Percentiles rank a stretch among this genome's conserved stretches.
These are phyloP conservation scores for Vitellaria paradoxa DNA, from an alignment of 179 eudicot species.

Conservation along the genomic window DNA sequence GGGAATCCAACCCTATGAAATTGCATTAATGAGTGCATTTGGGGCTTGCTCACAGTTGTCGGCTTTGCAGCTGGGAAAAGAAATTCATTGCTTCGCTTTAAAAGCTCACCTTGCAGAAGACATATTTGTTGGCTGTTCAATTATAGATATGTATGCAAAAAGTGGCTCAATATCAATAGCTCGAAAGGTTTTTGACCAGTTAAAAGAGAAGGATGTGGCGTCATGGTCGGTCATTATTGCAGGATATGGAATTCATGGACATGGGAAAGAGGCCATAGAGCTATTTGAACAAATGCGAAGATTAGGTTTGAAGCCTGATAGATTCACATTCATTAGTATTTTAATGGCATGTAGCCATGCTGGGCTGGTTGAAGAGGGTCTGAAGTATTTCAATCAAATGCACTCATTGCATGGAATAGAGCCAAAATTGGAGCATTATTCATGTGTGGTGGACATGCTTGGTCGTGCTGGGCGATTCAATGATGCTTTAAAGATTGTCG, in stretches of 20 bases:
- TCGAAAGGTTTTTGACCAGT: conserved; percentile 40
- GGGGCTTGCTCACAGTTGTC: conserved; percentile 64
- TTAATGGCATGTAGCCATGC: conserved; percentile 66
- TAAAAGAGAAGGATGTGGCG: conserved; percentile 36
- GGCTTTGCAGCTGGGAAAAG: conserved; percentile 53
- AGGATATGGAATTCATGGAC: conserved; percentile 72
- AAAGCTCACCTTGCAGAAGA: conserved; percentile 44
- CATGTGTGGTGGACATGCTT: conserved; percentile 79
- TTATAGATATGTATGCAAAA: conserved; percentile 80
- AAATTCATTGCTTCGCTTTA: conserved; percentile 58
- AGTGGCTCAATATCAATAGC: conserved; percentile 54
- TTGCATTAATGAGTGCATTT: conserved; percentile 45
- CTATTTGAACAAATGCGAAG: conserved; percentile 50
- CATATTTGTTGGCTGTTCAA: conserved; percentile 37
- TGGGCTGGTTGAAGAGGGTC: conserved; percentile 59
- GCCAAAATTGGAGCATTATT: conserved; percentile 68
- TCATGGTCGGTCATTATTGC: conserved; percentile 67
- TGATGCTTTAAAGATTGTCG: conserved; percentile 52
- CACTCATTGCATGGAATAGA: conserved; percentile 33
- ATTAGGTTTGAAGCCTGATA: conserved; percentile 55
- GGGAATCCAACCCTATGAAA: conserved; percentile 35
- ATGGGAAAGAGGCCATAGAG: conserved; percentile 47
- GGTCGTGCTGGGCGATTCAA: conserved; percentile 60
- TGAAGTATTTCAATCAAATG: conserved; percentile 50
- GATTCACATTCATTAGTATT: conserved; percentile 49